Evolutionary conservation across 1,284 basidiomycete genomes (phyloP), one percentile per base, ranked within the genome.

Genomic region (Flammula alnicola): DNA sequence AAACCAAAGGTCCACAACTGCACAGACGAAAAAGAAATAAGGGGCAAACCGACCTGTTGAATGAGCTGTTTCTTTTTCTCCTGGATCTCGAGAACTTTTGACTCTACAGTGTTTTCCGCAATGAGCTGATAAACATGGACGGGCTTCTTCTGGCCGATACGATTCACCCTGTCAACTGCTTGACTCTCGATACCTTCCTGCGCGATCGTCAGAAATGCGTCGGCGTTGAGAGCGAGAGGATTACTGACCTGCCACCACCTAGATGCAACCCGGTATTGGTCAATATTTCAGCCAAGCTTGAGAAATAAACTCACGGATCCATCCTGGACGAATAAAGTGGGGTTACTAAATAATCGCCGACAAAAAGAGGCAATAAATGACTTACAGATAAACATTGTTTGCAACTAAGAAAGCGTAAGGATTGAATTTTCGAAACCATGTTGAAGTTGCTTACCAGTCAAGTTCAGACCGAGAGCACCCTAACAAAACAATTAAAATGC

Each of bases 121-220:
- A 95, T 92, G 44, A 95, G 74, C 62, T 94, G 92, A 63, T 92
- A 95, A 11, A 95, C 91, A 50, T 88, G 84, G 27, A 95, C 91
- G 0, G 80, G 75, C 63, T 86, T 90, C 56, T 72, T 88, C 66
- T 93, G 91, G 8, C 91, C 92, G 57, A 93, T 92, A 46, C 86
- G 69, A 52, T 84, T 70, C 8, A 71, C 64, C 58, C 93, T 76
- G 64, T 95, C 93, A 51, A 95, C 90, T 0, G 93, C 93, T 64
- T 95, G 91, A 51, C 82, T 84, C 69, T 95, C 93, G 36, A 95
- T 94, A 2, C 93, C 91, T 60, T 91, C 90, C 75, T 89, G 56
- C 59, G 55, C 51, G 27, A 42, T 25, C 22, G 20, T 5, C 27
- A 9, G 31, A 11, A 42, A 30, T 16, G 16, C 23, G 10, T 9